Evolutionary conservation across 345 rosid species (phyloP), one percentile per base, ranked within the genome.

Genomic region (Linum tenue): DNA sequence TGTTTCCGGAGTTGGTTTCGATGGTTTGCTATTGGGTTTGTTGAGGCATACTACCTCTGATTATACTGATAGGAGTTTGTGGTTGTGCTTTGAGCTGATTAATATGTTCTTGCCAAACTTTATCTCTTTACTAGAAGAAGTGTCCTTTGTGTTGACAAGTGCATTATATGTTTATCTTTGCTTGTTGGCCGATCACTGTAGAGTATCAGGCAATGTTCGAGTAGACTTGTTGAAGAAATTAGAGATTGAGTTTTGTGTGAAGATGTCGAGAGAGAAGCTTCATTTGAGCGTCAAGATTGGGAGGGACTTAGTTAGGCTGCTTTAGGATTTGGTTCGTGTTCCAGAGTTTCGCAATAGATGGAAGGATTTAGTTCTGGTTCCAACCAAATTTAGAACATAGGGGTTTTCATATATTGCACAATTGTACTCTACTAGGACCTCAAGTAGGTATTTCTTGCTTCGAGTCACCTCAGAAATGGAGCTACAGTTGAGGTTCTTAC

Each of bases 321-420:
- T 90, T 31, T 97, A 90, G 57, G 97, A 90, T 59, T 63, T 92
- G 68, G 73, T 80, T 82, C 91, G 89, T 70, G 82, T 92, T 36
- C 84, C 88, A 2, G 87, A 69, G 51, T 82, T 92, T 59, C 69
- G 64, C 66, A 83, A 80, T 64, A 60, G 86, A 64, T 88, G 89
- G 94, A 88, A 76, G 56, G 85, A 73, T 76, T 71, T 92, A 76
- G 70, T 83, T 36, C 64, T 73, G 63, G 81, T 73, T 60, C 88
- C 81, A 1, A 48, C 72, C 16, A 79, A 71, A 65, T 82, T 83
- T 43, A 72, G 71, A 67, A 73, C 79, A 17, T 56, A 61, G 0
- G 82, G 74, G 40, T 85, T 83, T 66, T 77, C 72, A 0, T 80
- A 83, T 64, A 61, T 90, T 38, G 71, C 87, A 5, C 80, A 77